These are phyloP conservation scores for Flaveria sonorensis DNA, from an alignment of 129 eudicot species.

Conservation along the genomic window DNA sequence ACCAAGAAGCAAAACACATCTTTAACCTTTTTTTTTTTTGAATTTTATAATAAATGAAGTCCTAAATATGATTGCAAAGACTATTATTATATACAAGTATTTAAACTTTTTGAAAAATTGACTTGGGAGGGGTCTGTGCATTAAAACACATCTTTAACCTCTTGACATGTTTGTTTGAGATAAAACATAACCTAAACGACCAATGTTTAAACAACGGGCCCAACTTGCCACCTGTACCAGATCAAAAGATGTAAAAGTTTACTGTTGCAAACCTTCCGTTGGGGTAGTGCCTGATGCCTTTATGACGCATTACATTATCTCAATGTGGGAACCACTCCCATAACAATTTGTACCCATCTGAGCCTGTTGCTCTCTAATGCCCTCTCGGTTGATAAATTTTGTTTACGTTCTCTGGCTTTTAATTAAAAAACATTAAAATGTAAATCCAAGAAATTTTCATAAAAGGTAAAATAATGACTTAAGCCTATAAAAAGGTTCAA, in stretches of 20 bases:
- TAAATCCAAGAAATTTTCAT: neutral
- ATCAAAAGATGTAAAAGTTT: neutral
- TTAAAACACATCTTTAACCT: neutral
- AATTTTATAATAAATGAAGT: neutral
- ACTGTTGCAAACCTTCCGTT: conserved; percentile 63
- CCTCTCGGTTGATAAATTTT: conserved; percentile 58
- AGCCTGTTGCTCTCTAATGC: conserved; percentile 55
- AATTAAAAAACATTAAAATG: neutral
- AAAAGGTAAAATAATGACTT: neutral
- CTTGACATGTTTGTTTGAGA: neutral
- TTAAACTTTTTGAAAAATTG: neutral
- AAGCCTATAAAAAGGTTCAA: neutral
- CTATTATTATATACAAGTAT: neutral
- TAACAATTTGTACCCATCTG: conserved; percentile 55
- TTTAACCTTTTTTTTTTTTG: neutral
- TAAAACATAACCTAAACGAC: neutral
- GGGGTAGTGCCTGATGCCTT: too few relatives aligned
- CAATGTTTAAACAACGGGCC: neutral
- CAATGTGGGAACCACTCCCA: conserved; percentile 55
- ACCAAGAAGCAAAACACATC: neutral
- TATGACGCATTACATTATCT: too few relatives aligned
- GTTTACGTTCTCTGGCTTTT: conserved; percentile 66
- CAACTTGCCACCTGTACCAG: neutral
- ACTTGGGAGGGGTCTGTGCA: neutral
- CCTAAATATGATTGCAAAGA: neutral